Conservation (phyloP, 2,329 filamentous ascomycete species). For the Dendrostoma leiphaemia region DNA sequence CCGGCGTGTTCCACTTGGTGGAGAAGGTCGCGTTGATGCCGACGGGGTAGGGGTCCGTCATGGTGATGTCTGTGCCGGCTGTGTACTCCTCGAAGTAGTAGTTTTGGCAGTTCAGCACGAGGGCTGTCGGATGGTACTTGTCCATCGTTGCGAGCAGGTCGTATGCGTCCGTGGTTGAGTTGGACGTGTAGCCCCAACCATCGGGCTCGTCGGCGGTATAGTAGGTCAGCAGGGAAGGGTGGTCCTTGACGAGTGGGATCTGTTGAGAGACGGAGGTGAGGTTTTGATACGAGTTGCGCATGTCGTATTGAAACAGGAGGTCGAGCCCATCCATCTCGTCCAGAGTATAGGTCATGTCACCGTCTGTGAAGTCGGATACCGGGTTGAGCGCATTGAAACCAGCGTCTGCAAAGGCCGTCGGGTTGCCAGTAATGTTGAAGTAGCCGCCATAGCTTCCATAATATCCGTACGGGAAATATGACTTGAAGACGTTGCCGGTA, state of each 20-base stretch:
- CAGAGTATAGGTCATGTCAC: slow-evolving; percentile 34
- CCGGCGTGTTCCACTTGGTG: slow-evolving; percentile 50
- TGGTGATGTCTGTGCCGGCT: slow-evolving; percentile 54
- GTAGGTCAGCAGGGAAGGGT: slow-evolving; percentile 41
- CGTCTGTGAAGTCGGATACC: slow-evolving; percentile 37
- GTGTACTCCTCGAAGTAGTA: slow-evolving; percentile 58
- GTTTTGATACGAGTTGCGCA: slow-evolving; percentile 44
- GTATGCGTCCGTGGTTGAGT: slow-evolving; percentile 41
- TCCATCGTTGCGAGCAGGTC: slow-evolving; percentile 48
- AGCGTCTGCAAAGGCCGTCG: slow-evolving; percentile 32
- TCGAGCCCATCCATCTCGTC: slow-evolving; percentile 34
- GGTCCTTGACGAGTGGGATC: slow-evolving; percentile 37
- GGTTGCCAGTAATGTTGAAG: slow-evolving; percentile 35
- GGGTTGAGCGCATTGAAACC: slow-evolving; percentile 46
- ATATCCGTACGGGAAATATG: slow-evolving; percentile 44
- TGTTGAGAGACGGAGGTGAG: slow-evolving; percentile 37
- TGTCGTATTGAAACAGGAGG: slow-evolving; percentile 43
- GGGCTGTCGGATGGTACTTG: slow-evolving; percentile 59
- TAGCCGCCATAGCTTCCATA: slow-evolving; percentile 43
- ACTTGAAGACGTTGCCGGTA: slow-evolving; percentile 34
- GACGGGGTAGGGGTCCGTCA: slow-evolving; percentile 60
- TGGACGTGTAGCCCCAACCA: slow-evolving; percentile 53
- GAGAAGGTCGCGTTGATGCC: slow-evolving; percentile 54
- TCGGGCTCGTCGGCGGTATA: slow-evolving; percentile 52
- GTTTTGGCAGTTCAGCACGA: slow-evolving; percentile 61